Evolutionary conservation across 2,329 filamentous ascomycete species (phyloP).

Genomic region (Cyphellophora europaea): DNA sequence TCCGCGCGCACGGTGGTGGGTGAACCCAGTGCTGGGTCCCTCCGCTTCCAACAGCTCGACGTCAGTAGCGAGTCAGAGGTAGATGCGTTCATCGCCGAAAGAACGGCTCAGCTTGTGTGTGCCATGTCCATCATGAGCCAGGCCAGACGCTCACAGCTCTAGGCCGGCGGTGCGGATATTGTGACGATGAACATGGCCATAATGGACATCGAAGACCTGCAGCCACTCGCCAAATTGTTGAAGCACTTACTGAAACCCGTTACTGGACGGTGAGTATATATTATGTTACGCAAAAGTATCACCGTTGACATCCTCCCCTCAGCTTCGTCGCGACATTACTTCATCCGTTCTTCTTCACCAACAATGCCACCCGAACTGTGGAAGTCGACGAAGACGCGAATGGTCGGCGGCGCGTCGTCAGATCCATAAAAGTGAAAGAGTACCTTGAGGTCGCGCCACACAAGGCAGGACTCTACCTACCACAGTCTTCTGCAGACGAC

Average conservation of each 20-base stretch:
- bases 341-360: conserved; percentile 42
- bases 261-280: conserved; percentile 1
- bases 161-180: conserved; percentile 30
- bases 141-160: too few species aligned
- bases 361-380: conserved; percentile 30
- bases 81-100: not conserved
- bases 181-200: conserved; percentile 42
- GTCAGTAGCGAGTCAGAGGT: not conserved
- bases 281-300: conserved; percentile 6
- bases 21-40: not conserved
- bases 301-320: conserved; percentile 20
- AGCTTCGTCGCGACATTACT: conserved; percentile 40
- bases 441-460: conserved; percentile 35
- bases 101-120: too few species aligned
- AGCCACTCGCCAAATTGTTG: conserved; percentile 33
- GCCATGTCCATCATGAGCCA: too few species aligned
- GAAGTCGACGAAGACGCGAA: conserved; percentile 27
- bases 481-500: not conserved
- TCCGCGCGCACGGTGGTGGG: not conserved
- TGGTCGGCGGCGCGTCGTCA: conserved; percentile 26
- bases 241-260: conserved; percentile 28
- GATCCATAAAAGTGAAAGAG: conserved; percentile 29
- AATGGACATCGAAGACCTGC: conserved; percentile 38
- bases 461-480: conserved; percentile 21
- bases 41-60: not conserved